phyloP scores from a whole-genome alignment of 352 stramenopile species.

The Phytophthora pinifolia region DNA sequence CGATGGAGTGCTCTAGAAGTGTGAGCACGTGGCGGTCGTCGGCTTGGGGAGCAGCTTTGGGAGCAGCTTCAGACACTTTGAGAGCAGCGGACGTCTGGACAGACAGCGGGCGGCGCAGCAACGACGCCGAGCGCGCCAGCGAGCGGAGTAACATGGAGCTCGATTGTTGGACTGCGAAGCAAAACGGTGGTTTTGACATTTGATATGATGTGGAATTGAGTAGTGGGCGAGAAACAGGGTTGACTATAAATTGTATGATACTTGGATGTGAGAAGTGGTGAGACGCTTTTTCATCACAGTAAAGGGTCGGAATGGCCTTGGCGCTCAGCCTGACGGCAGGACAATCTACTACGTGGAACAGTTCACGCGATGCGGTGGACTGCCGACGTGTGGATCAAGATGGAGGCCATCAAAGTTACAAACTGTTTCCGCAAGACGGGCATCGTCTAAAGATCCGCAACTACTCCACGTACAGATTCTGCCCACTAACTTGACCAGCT shows the following conservation, averaged over 20 bases:
- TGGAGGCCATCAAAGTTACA: too few relatives aligned
- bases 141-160: conserved; percentile 8
- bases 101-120: conserved; percentile 12
- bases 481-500: too few relatives aligned
- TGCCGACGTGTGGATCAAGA: too few relatives aligned
- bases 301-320: too few relatives aligned
- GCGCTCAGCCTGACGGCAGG: too few relatives aligned
- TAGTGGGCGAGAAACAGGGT: too few relatives aligned
- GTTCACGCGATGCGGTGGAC: too few relatives aligned
- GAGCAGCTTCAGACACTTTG: conserved; percentile 2
- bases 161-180: neutral
- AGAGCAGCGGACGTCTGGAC: conserved; percentile 11
- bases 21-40: conserved; percentile 14
- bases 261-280: neutral
- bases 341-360: too few relatives aligned
- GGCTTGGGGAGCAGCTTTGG: conserved; percentile 6
- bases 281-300: too few relatives aligned
- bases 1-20: conserved; percentile 42
- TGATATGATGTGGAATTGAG: conserved; percentile 5
- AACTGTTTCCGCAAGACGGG: too few relatives aligned
- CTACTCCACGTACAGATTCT: too few relatives aligned
- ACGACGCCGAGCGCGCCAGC: conserved; percentile 2
- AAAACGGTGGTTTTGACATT: neutral
- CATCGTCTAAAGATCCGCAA: too few relatives aligned
- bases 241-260: neutral